These are phyloP conservation scores for Saccharomycopsis selenospora DNA, from an alignment of 805 yeast genomes.

Conservation along the genomic window DNA sequence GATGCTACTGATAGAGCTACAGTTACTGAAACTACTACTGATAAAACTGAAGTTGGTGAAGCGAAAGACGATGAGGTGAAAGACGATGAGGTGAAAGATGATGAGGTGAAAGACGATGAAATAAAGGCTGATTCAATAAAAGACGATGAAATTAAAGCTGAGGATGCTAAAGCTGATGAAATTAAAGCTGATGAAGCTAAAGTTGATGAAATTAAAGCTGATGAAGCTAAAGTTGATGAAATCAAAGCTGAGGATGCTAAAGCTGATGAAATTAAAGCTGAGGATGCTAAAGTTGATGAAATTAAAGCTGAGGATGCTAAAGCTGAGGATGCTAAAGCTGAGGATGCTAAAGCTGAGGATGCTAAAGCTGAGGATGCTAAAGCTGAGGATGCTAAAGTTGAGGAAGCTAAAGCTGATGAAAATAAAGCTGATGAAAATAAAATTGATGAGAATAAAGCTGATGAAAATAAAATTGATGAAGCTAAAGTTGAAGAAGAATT, in stretches of 20 bases:
- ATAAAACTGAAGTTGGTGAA: neutral
- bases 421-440: neutral
- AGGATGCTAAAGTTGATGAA: neutral
- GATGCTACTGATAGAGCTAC: neutral
- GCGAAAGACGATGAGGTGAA: neutral
- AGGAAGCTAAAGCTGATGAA: neutral
- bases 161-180: neutral
- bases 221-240: neutral
- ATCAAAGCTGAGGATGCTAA: neutral
- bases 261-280: neutral
- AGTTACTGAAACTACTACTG: too few relatives aligned
- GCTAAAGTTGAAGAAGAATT: neutral
- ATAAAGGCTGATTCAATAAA: neutral
- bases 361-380: constrained; percentile 1
- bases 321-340: neutral
- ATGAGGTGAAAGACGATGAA: neutral
- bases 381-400: neutral
- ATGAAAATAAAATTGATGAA: neutral
- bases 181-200: neutral
- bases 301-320: neutral
- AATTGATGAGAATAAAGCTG: neutral
- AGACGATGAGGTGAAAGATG: neutral
- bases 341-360: neutral
- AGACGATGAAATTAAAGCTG: neutral
- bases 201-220: neutral